Percentiles rank a stretch among this genome's conserved stretches.
phyloP scores from a whole-genome alignment of 106 monocot species.

The Hemerocallis citrina region DNA sequence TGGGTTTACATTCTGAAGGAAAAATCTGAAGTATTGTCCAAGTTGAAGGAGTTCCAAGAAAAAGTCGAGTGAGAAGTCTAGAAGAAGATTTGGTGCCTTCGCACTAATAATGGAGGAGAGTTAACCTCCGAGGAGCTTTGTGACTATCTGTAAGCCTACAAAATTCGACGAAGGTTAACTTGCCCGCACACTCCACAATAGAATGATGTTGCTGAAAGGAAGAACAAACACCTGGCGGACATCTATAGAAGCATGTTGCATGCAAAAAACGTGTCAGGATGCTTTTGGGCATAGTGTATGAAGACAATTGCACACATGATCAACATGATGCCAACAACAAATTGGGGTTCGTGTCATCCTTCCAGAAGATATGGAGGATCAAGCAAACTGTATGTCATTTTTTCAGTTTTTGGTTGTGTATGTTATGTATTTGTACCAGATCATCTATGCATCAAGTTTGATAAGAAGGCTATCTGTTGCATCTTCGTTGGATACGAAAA shows the following conservation, averaged over 20 bases:
- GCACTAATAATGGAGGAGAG: conserved; percentile 5
- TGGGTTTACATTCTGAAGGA: conserved; percentile 15
- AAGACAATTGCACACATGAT: not conserved
- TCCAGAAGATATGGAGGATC: not conserved
- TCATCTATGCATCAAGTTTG: not conserved
- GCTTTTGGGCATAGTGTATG: not conserved
- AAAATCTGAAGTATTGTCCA: conserved; percentile 14
- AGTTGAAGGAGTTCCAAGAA: conserved; percentile 9
- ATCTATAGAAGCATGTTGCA: not conserved
- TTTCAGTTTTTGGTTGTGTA: not conserved
- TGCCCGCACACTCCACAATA: conserved; percentile 6
- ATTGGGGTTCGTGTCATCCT: not conserved
- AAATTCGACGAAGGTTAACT: not conserved
- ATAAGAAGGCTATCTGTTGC: not conserved
- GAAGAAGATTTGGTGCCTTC: not conserved
- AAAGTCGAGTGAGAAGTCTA: not conserved
- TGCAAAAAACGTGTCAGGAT: not conserved
- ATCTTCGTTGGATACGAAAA: not conserved
- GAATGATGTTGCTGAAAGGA: conserved; percentile 1
- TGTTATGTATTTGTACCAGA: not conserved
- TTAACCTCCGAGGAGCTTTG: conserved; percentile 6
- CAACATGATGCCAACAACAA: not conserved
- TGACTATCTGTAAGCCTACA: not conserved
- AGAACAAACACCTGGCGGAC: conserved; percentile 10
- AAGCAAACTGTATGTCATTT: not conserved